Base-by-base conservation (phyloP, 192 early-diverging fungal genomes). In the Coemansia sp. region DNA sequence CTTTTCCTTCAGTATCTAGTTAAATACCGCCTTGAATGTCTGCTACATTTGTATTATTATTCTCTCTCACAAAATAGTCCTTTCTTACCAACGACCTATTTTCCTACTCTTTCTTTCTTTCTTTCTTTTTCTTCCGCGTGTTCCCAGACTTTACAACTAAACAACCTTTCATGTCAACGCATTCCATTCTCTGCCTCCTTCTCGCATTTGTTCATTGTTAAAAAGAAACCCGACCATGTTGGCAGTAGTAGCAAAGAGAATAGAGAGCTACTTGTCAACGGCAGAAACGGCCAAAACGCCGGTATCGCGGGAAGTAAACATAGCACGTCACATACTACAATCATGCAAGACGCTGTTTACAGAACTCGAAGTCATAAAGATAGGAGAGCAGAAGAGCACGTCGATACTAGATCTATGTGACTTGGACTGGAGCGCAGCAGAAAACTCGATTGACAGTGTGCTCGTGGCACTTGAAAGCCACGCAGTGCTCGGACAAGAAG, bases 281-380 rank as follows among this genome's bases (percentile, higher is more conserved):
- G 39, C 54, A 39, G 59, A 44, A 4, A 37, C 44, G 4, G 32
- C 32, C n/a, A 38, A 43, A 17, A 61, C 40, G 4, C 14, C 46
- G 10, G 45, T 44, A 10, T 19, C 41, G 2, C 68, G 64, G 68
- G 71, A 76, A 5, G 48, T 63, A 40, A 49, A 42, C 43, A 46
- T 70, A 44, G 79, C 71, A 4, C 62, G 49, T 25, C 64, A 59
- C 54, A 64, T 82, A 32, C 68, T 82, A 51, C 74, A 59, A 65
- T 67, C 74, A 9, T 82, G 74, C 58, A 60, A 69, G 50, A 38
- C 43, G 43, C 55, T 82, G 39, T 56, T 72, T 14, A 67, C 22
- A 17, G 74, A 69, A 41, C 74, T 82, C 60, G 71, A 65, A 16
- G 14, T 41, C 14, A 56, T 76, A 42, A 67, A 64, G 39, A 40